phyloP scores from a whole-genome alignment of 305 asterid genomes.

The Plantago lanceolata region DNA sequence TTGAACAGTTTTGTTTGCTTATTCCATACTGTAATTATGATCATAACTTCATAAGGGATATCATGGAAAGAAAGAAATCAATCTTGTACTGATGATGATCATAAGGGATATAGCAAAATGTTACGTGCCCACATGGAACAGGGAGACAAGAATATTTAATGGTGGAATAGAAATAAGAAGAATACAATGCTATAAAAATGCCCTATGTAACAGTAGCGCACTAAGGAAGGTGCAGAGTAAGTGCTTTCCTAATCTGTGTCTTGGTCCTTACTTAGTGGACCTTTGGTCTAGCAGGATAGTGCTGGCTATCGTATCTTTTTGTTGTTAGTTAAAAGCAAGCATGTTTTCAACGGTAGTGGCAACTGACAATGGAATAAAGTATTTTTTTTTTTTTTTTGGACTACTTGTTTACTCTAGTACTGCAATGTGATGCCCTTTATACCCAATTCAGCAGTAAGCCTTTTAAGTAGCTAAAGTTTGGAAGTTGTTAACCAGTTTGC shows the following conservation, averaged over 20 bases:
- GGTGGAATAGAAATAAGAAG: conserved; percentile 6
- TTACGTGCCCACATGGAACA: conserved; percentile 3
- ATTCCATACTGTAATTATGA: too few relatives aligned
- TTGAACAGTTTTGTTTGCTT: too few relatives aligned
- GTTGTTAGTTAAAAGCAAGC: conserved; percentile 29
- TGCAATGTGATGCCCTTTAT: conserved; percentile 22
- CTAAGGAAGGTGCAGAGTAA: conserved; percentile 27
- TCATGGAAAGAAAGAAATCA: background rate
- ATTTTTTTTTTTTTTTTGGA: too few relatives aligned
- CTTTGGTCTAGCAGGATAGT: conserved; percentile 31
- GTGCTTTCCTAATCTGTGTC: conserved; percentile 25
- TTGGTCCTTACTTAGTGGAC: conserved; percentile 21
- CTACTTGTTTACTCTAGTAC: too few relatives aligned
- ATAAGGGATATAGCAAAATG: background rate
- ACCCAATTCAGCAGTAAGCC: conserved; percentile 7
- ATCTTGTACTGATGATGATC: conserved; percentile 1
- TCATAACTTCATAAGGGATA: too few relatives aligned
- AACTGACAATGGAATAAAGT: conserved; percentile 26
- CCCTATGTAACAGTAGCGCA: conserved; percentile 22
- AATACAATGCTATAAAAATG: conserved; percentile 15
- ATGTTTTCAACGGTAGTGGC: conserved; percentile 26
- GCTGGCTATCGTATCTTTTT: conserved; percentile 28
- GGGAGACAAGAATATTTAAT: background rate
- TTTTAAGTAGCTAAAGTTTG: background rate
- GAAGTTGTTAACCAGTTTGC: conserved; percentile 2